Percentiles rank a stretch among this genome's conserved stretches.
Evolutionary conservation across 208 protist genomes (phyloP).

Genomic region (Leishmania arabica): DNA sequence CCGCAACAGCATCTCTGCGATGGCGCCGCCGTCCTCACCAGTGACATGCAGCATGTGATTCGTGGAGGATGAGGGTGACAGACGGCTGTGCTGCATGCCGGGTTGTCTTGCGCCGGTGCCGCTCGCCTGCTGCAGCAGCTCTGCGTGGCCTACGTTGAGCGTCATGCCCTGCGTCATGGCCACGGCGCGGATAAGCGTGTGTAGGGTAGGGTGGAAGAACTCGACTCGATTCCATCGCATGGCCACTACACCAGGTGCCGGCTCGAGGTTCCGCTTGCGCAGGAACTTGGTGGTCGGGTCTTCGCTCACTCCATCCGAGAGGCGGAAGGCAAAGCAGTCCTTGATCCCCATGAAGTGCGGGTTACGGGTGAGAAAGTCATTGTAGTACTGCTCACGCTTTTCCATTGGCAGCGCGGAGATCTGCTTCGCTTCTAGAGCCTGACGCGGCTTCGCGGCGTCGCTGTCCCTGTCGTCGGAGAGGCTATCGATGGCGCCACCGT

Average conservation of each 20-base stretch:
- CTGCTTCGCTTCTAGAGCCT: neutral
- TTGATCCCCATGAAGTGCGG: constrained; percentile 54
- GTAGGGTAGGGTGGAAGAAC: constrained; percentile 54
- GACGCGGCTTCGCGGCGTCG: neutral
- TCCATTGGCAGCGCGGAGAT: constrained; percentile 29
- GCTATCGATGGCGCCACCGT: neutral
- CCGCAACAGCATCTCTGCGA: neutral
- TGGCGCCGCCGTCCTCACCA: neutral
- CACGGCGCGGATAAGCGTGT: constrained; percentile 44
- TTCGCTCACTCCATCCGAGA: constrained; percentile 41
- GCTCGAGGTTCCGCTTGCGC: constrained; percentile 43
- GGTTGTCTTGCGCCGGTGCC: neutral
- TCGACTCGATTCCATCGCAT: constrained; percentile 72
- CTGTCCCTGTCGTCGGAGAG: neutral
- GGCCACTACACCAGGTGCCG: constrained; percentile 42
- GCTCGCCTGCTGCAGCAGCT: neutral
- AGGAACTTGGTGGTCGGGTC: constrained; percentile 51
- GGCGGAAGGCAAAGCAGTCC: constrained; percentile 53
- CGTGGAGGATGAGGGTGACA: neutral
- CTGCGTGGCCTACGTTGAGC: constrained; percentile 11
- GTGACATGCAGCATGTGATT: neutral
- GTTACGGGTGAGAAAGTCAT: constrained; percentile 23
- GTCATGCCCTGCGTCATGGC: constrained; percentile 43
- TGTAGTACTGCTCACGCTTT: constrained; percentile 37
- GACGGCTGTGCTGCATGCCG: neutral